Conservation (phyloP, 2,329 filamentous ascomycete species). For the Alternaria longipes region DNA sequence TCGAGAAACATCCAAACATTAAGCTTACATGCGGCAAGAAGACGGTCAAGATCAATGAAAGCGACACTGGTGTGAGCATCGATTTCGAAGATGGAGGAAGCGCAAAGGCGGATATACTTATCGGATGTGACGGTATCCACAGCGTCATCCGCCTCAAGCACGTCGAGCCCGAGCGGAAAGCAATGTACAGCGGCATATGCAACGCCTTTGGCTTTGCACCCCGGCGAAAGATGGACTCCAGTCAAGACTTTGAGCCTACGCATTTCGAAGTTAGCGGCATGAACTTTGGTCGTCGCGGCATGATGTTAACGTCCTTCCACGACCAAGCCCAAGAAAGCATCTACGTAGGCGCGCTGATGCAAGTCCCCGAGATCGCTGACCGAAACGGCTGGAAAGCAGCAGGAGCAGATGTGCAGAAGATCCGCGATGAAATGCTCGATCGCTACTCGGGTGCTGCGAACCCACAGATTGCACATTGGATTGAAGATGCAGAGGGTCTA, state of each 20-base stretch:
- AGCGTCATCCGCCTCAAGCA: constrained; percentile 55
- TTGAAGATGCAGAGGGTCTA: constrained; percentile 55
- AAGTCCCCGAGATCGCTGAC: constrained; percentile 54
- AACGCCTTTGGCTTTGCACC: constrained; percentile 58
- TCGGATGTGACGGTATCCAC: constrained; percentile 66
- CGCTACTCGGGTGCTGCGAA: constrained; percentile 53
- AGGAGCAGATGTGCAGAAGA: constrained; percentile 55
- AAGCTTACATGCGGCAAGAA: constrained; percentile 55
- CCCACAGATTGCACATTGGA: constrained; percentile 49
- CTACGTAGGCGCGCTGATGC: constrained; percentile 58
- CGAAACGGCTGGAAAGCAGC: constrained; percentile 58
- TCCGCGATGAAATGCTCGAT: constrained; percentile 52
- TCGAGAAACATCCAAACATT: constrained; percentile 54
- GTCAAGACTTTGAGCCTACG: constrained; percentile 38
- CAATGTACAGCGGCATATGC: constrained; percentile 56
- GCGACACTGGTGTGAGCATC: constrained; percentile 53
- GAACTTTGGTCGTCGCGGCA: constrained; percentile 57
- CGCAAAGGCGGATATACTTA: constrained; percentile 59
- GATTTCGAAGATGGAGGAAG: constrained; percentile 58
- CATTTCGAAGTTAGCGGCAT: constrained; percentile 55
- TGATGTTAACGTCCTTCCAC: constrained; percentile 57
- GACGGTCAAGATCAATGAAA: constrained; percentile 54
- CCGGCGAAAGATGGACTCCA: constrained; percentile 35
- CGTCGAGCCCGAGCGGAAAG: constrained; percentile 55
- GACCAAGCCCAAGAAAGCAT: constrained; percentile 48